Conservation (phyloP, 176 grass and related monocot species). For the Dactylis glomerata region DNA sequence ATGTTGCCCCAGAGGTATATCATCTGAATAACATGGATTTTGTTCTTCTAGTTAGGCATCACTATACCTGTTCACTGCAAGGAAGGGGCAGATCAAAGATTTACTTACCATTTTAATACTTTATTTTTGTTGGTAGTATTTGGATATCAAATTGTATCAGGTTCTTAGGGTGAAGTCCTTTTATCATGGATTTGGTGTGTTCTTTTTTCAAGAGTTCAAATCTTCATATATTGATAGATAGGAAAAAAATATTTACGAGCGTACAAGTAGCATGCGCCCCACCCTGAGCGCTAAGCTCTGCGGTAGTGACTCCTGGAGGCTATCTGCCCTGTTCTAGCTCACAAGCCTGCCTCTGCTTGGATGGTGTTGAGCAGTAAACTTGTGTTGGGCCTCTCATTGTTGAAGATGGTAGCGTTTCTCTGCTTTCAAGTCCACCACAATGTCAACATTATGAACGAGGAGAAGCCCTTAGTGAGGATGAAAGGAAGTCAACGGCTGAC, state of each 20-base stretch:
- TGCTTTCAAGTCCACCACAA: neutral
- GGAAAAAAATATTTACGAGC: neutral
- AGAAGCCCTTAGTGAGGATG: neutral
- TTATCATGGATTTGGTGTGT: conserved; percentile 22
- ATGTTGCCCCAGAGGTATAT: conserved; percentile 97
- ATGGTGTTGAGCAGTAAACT: neutral
- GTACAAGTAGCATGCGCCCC: neutral
- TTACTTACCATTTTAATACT: neutral
- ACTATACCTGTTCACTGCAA: conserved; percentile 22
- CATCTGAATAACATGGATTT: conserved; percentile 24
- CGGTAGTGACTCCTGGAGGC: neutral
- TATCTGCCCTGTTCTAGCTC: neutral
- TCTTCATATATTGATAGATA: neutral
- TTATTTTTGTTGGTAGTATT: conserved; percentile 4
- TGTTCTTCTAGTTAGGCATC: conserved; percentile 1
- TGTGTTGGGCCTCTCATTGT: neutral
- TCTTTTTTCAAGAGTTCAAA: neutral
- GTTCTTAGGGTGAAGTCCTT: neutral
- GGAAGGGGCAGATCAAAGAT: conserved; percentile 1
- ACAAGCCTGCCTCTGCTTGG: neutral
- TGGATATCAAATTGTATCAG: conserved; percentile 25
- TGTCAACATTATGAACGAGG: neutral
- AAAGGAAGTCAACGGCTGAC: neutral
- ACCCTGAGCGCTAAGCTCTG: neutral
- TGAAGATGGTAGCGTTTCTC: neutral